Percentiles rank a stretch among this genome's conserved stretches.
phyloP scores from a whole-genome alignment of 441 rosid species.

The Biscutella laevigata region DNA sequence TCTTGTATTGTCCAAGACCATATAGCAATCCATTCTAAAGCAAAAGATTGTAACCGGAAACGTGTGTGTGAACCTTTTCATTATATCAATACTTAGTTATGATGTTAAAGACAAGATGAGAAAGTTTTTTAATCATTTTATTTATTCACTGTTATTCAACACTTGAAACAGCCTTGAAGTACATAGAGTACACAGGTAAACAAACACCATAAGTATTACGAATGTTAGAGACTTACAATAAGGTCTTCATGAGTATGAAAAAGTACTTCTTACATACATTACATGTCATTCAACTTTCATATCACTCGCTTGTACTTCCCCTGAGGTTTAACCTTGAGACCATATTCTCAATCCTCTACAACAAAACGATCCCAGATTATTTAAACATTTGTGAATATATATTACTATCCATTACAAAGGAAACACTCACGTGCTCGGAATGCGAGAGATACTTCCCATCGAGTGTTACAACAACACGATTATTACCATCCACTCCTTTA shows the following conservation, averaged over 20 bases:
- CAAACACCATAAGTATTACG: conserved; percentile 8
- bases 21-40: neutral
- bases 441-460: conserved; percentile 84
- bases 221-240: neutral
- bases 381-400: neutral
- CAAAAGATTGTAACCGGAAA: too few relatives aligned
- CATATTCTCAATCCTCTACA: conserved; percentile 63
- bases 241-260: neutral
- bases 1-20: neutral
- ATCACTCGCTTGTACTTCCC: conserved; percentile 26
- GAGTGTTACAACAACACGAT: conserved; percentile 70
- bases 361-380: conserved; percentile 10
- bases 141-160: conserved; percentile 1
- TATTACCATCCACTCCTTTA: conserved; percentile 75
- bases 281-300: too few relatives aligned
- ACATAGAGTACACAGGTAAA: conserved; percentile 3
- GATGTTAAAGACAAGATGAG: neutral
- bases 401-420: neutral
- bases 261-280: conserved; percentile 1
- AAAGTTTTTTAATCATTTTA: too few relatives aligned
- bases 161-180: neutral
- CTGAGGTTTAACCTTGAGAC: conserved; percentile 37
- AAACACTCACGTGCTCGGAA: conserved; percentile 62
- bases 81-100: neutral
- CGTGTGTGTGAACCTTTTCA: neutral